Evolutionary conservation across 1,284 basidiomycete species (phyloP).

Genomic region (Apiotrichum gracile): DNA sequence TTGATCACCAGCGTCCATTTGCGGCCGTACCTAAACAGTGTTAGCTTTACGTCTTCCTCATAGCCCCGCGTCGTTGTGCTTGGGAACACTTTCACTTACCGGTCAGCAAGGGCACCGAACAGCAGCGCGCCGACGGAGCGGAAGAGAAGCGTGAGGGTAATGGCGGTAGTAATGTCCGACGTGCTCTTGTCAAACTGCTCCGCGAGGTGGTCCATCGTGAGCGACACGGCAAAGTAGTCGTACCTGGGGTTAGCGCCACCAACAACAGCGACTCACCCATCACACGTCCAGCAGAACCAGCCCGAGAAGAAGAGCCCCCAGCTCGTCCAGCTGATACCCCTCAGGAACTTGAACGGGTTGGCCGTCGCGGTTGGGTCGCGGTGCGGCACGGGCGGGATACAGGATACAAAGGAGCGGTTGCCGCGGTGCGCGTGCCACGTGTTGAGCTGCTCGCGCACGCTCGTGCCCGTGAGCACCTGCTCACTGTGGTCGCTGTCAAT

Average conservation of each 20-base stretch:
- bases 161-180: conserved; percentile 56
- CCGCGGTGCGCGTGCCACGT: conserved; percentile 38
- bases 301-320: conserved; percentile 48
- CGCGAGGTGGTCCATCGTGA: conserved; percentile 53
- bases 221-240: conserved; percentile 20
- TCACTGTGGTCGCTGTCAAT: no score
- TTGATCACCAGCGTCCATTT: conserved; percentile 87
- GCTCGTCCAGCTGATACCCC: conserved; percentile 38
- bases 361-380: conserved; percentile 1
- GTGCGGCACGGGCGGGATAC: conserved; percentile 27
- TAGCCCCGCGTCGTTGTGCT: no score
- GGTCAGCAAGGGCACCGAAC: conserved; percentile 50
- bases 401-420: conserved; percentile 22
- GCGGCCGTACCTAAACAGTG: conserved; percentile 80
- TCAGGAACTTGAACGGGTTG: conserved; percentile 44
- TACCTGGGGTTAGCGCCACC: conserved; percentile 9
- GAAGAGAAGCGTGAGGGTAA: conserved; percentile 89
- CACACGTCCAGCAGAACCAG: conserved; percentile 58
- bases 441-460: conserved; percentile 21
- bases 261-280: conserved; percentile 10
- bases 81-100: not conserved
- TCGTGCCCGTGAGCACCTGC: no score
- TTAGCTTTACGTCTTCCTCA: conserved; percentile 39
- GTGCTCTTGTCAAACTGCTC: conserved; percentile 34
- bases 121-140: conserved; percentile 78